Conservation (phyloP, 1,284 basidiomycete species). For the Malassezia pachydermatis region DNA sequence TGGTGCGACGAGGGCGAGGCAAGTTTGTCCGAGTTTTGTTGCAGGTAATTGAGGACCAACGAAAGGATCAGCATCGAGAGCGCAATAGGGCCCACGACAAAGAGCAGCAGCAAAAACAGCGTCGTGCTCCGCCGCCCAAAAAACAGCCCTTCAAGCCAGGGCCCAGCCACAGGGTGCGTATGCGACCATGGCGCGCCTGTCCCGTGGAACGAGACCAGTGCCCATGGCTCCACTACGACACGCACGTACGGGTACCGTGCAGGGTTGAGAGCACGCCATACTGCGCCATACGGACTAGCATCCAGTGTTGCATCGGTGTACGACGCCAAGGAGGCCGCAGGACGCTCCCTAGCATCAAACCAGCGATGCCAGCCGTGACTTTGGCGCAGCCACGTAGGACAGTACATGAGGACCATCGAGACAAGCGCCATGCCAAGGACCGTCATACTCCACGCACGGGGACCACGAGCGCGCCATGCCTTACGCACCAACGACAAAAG, state of each 20-base stretch:
- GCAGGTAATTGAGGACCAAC: conserved; percentile 69
- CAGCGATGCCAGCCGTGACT: neutral
- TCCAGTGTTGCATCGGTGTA: conserved; percentile 2
- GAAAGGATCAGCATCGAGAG: conserved; percentile 67
- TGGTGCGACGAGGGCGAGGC: conserved; percentile 57
- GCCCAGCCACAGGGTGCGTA: conserved; percentile 5
- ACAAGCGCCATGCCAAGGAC: neutral
- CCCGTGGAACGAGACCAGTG: conserved; percentile 55
- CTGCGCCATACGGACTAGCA: conserved; percentile 7
- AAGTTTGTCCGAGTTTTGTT: conserved; percentile 81
- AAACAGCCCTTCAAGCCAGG: conserved; percentile 18
- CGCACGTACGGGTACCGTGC: conserved; percentile 48
- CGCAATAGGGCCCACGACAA: conserved; percentile 69
- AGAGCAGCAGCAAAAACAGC: conserved; percentile 13
- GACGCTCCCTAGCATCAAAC: neutral
- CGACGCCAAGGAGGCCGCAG: neutral
- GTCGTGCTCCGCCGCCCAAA: conserved; percentile 16
- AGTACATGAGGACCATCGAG: neutral
- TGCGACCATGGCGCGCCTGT: neutral
- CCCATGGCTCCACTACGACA: conserved; percentile 67
- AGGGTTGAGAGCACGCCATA: conserved; percentile 14
- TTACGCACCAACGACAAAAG: conserved; percentile 3
- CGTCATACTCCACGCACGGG: neutral
- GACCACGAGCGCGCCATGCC: conserved; percentile 3
- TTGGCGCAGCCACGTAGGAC: neutral